These are phyloP conservation scores for Mediolabrus comicus DNA, from an alignment of 108 stramenopile genomes.

Conservation along the genomic window DNA sequence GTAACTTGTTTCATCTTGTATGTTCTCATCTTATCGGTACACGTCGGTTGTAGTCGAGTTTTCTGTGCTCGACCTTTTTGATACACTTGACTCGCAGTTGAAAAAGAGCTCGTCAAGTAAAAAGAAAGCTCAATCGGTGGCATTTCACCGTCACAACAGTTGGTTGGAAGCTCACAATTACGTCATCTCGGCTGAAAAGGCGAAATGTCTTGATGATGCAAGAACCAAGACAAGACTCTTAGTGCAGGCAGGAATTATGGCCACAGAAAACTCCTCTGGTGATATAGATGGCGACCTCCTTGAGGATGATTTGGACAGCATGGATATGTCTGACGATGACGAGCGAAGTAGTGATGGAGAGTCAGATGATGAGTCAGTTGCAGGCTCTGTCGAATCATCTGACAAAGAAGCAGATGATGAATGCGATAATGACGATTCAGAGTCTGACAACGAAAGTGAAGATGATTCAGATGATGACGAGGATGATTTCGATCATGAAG, in stretches of 20 bases:
- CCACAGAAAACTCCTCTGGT: constrained; percentile 31
- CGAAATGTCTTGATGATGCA: constrained; percentile 40
- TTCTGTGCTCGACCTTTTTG: constrained; percentile 89
- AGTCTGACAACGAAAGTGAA: constrained; percentile 55
- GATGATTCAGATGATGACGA: constrained; percentile 23
- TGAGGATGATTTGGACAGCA: constrained; percentile 50
- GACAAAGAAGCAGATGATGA: constrained; percentile 49
- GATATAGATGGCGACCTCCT: constrained; percentile 33
- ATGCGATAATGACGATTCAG: constrained; percentile 46
- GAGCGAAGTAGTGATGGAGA: constrained; percentile 42
- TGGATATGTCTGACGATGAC: constrained; percentile 50
- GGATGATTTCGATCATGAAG: constrained; percentile 65
- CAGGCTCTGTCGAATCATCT: constrained; percentile 17
- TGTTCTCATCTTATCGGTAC: neutral
- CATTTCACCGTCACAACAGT: constrained; percentile 64
- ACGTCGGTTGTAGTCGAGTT: constrained; percentile 66
- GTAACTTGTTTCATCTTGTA: neutral
- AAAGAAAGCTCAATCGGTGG: constrained; percentile 10
- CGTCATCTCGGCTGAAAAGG: constrained; percentile 65
- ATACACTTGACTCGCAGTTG: constrained; percentile 82
- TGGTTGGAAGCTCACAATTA: constrained; percentile 89
- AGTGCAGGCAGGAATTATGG: constrained; percentile 60
- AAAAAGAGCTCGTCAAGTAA: constrained; percentile 42
- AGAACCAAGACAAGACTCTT: constrained; percentile 51
- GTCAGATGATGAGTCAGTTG: constrained; percentile 36